Evolutionary conservation across 2,329 filamentous ascomycete species (phyloP), one percentile per base, ranked within the genome.

Genomic region (Tolypocladium guangdongense): DNA sequence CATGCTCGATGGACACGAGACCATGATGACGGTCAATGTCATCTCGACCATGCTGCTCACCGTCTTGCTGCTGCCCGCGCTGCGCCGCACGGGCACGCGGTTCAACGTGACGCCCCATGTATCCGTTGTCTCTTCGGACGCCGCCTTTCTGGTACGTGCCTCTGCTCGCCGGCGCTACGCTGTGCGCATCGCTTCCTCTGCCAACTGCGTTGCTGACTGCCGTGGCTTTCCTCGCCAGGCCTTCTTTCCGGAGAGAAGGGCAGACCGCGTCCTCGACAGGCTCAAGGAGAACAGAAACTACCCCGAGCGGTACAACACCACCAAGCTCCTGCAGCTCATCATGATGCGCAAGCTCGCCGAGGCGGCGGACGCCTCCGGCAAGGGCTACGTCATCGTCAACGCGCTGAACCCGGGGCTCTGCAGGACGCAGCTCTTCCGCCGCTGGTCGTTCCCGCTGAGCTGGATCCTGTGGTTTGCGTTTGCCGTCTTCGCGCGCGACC

Each of bases 21-120:
- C 59, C 16, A 71, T 64, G 32, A 60, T 77, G 49, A 72, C 71
- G 4, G 68, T 78, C 47, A 78, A 79, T 58, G 71, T 77, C 20
- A 63, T 79, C 37, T 68, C 68, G 3, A 78, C 73, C 0, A 71
- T 74, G 37, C 62, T 78, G 32, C 64, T 78, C 52, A 68, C 70
- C 0, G 43, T 78, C 12, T 56, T 71, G 50, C 57, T 77, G 22
- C 60, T 80, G 22, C 75, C 76, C 1, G 58, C 62, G 27, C 56
- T 80, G 58, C 66, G 67, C 22, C 61, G 61, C 14, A 71, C 70
- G 10, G 69, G 68, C 1, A 59, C 51, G 4, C 60, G 57, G 52
- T 61, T 63, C 51, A 70, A 70, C 16, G 54, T 65, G 7, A 59
- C 57, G 49, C 70, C 73, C 16, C 66, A 66, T 22, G 52, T 77